Base-by-base conservation (phyloP, 345 rosid species). In the Ceriops decandra region DNA sequence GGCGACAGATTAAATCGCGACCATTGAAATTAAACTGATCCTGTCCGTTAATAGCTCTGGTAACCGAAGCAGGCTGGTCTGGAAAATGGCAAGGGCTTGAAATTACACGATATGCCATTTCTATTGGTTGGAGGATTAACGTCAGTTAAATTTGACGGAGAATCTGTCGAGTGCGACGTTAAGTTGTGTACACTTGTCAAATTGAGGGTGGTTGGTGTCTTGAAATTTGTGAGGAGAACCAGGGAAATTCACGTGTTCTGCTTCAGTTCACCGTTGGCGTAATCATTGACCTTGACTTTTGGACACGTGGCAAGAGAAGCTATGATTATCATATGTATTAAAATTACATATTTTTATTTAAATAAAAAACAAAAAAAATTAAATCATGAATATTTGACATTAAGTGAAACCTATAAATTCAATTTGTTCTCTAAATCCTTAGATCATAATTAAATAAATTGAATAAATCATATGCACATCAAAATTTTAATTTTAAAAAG, bases 11-110 rank as follows among this genome's bases (percentile, higher is more conserved):
- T 56, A 9, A 57, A 76, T 74, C 71, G 4, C 6, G 6, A 20
- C 77, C 81, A 77, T 74, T 65, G 49, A 69, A 13, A 1, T 35
- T 0, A 11, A 52, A 58, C 28, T 27, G 32, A 74, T 77, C 70
- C 21, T 2, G 7, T 59, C 72, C 72, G 81, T 74, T 62, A 42
- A 56, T 62, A 60, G 72, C 72, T 65, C 66, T 26, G 71, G 66
- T 9, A 15, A 10, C 58, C 82, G 66, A 53, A 62, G 1, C 7
- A 60, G 60, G 66, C 24, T 24, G 70, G 73, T 0, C 5, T 16
- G 13, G 27, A 7, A 3, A 10, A 54, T 36, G 27, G 1, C 20
- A 9, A 49, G 31, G 47, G 63, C 22, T 51, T 68, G 68, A 53
- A 42, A 74, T 56, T 60, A 64, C 24, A 42, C 15, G 56, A 36